A percentile compares a stretch with the other conserved stretches of the same genome.
Evolutionary conservation across 2,329 filamentous ascomycete genomes (phyloP).

Genomic region (Diaporthe destruens): DNA sequence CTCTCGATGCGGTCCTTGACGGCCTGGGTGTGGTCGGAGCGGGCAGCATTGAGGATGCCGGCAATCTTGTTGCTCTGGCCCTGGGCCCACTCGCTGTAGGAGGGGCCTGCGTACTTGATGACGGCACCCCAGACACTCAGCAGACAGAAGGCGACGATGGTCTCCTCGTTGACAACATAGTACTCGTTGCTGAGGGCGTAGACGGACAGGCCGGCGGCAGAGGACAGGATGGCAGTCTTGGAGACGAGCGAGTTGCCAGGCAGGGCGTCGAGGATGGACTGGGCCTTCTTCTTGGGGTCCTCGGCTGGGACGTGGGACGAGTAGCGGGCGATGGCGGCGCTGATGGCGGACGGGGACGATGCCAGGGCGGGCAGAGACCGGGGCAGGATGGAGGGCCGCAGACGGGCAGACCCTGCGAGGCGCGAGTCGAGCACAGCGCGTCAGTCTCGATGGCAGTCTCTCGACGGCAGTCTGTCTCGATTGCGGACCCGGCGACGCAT

Average conservation of each 20-base stretch:
- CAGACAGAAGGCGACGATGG: slow-evolving; percentile 92
- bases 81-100: slow-evolving; percentile 94
- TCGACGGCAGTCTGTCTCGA: slow-evolving; percentile 32
- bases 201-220: slow-evolving; percentile 87
- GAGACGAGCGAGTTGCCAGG: slow-evolving; percentile 93
- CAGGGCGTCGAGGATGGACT: slow-evolving; percentile 92
- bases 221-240: slow-evolving; percentile 97
- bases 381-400: slow-evolving; percentile 84
- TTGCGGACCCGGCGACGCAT: not conserved
- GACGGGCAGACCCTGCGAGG: slow-evolving; percentile 83
- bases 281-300: slow-evolving; percentile 96
- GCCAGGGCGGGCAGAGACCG: slow-evolving; percentile 78
- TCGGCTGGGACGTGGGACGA: slow-evolving; percentile 83
- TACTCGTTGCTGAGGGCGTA: slow-evolving; percentile 99
- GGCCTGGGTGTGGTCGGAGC: slow-evolving; percentile 93
- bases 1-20: slow-evolving; percentile 95
- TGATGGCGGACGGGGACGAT: slow-evolving; percentile 61
- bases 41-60: slow-evolving; percentile 92
- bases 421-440: slow-evolving; percentile 44
- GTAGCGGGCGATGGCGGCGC: slow-evolving; percentile 75
- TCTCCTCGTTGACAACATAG: slow-evolving; percentile 99
- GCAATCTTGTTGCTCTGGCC: slow-evolving; percentile 92
- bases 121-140: slow-evolving; percentile 92
- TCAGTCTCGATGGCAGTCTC: slow-evolving; percentile 40
- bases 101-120: slow-evolving; percentile 92